Evolutionary conservation across 306 rosid species (phyloP), one percentile per base, ranked within the genome.

Genomic region (Lathyrus aphaca): DNA sequence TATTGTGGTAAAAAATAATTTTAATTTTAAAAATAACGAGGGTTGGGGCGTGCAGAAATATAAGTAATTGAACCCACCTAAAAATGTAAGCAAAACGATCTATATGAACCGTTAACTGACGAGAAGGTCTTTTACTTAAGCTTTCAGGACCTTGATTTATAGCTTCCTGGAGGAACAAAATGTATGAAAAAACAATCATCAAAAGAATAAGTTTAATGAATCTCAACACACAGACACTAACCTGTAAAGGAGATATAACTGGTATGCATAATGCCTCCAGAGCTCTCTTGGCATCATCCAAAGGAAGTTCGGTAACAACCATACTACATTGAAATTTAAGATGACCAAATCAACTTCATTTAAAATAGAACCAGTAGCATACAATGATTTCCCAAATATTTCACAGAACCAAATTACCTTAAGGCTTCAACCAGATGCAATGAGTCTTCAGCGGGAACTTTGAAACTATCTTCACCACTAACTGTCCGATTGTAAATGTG

Each of bases 21-120:
- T 39, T 29, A 8, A 8, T 6, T 60, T 59, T 1, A 27, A 51
- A 35, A 43, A 63, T 16, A 42, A 66, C 62, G 30, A 69, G 15
- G n/a, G 66, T 81, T 42, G 16, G 75, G 48, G 38, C 38, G 65
- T 56, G 21, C 49, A 68, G 44, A 70, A 70, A 68, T 48, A 37
- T 53, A 25, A 70, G 40, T 9, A 59, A 8, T 40, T 43, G 13
- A 64, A 66, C 89, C 38, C 63, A 95, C 99, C 99, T 89, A 82
- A 95, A 89, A 66, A 95, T 95, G 84, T 91, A 91, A 17, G 97
- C 99, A 86, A 89, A 86, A 30, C 99, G 88, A 70, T 95, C 99
- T 25, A 95, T 95, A 68, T 95, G 97, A 73, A 95, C 82, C 3
- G 99, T 95, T 76, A 95, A 86, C 85, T 95, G 96, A 63, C 91